phyloP scores from a whole-genome alignment of 2,329 filamentous ascomycete genomes.

The Xylaria multiplex region DNA sequence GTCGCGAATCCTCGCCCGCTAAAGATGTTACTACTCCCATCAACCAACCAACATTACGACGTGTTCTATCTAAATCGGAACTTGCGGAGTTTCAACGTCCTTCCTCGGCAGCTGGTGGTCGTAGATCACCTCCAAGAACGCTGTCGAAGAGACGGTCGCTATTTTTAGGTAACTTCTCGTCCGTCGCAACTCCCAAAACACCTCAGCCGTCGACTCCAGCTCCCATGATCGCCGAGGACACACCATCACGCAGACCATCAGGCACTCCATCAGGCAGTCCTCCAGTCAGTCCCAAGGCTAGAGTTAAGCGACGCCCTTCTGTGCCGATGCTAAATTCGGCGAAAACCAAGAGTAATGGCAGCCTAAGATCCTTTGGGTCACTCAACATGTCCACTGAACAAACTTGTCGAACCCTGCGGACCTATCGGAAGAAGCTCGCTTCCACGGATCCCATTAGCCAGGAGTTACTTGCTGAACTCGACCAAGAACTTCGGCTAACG shows the following conservation, averaged over 20 bases:
- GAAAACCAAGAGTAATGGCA: slow-evolving; percentile 62
- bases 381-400: slow-evolving; percentile 73
- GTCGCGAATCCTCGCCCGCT: slow-evolving; percentile 64
- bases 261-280: slow-evolving; percentile 58
- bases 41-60: slow-evolving; percentile 78
- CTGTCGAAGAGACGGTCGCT: slow-evolving; percentile 66
- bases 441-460: slow-evolving; percentile 66
- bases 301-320: slow-evolving; percentile 63
- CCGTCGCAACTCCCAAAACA: slow-evolving; percentile 51
- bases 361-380: slow-evolving; percentile 62
- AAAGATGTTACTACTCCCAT: slow-evolving; percentile 60
- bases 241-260: slow-evolving; percentile 60
- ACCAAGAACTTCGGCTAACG: slow-evolving; percentile 72
- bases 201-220: slow-evolving; percentile 57
- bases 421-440: slow-evolving; percentile 71
- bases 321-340: slow-evolving; percentile 60
- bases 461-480: slow-evolving; percentile 69
- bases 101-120: slow-evolving; percentile 54
- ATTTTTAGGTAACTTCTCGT: slow-evolving; percentile 53
- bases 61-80: slow-evolving; percentile 87
- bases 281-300: slow-evolving; percentile 61
- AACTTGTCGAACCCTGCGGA: slow-evolving; percentile 68
- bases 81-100: slow-evolving; percentile 79
- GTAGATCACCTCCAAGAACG: slow-evolving; percentile 65
- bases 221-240: slow-evolving; percentile 56